A percentile compares a stretch with the other conserved stretches of the same genome.
Conservation (phyloP, 495 filamentous ascomycete species). For the Podospora appendiculata region DNA sequence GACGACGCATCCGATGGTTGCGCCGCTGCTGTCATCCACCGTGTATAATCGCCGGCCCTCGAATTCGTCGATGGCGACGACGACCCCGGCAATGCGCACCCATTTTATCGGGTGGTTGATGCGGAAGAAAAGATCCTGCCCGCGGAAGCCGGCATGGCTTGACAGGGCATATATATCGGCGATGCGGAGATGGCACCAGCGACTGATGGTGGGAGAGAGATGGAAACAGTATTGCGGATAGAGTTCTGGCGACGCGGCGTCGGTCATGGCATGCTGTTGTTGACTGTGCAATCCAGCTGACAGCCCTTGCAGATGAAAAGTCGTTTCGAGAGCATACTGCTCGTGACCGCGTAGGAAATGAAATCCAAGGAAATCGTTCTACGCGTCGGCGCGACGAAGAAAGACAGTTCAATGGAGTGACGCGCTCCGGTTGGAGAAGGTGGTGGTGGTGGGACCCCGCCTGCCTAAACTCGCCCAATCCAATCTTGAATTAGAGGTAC, state of each 20-base stretch:
- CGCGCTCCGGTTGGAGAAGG: no score
- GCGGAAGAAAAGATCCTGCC: constrained; percentile 70
- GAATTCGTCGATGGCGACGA: constrained; percentile 69
- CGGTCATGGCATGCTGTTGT: constrained; percentile 45
- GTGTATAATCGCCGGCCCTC: constrained; percentile 53
- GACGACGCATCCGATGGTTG: constrained; percentile 53
- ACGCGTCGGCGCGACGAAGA: neutral
- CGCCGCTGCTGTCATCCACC: constrained; percentile 82
- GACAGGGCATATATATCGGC: constrained; percentile 58
- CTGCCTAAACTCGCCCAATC: no score
- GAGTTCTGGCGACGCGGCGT: constrained; percentile 28
- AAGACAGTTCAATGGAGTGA: no score
- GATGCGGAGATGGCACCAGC: constrained; percentile 74
- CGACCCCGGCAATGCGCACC: constrained; percentile 66
- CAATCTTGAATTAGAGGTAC: no score
- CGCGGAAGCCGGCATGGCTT: constrained; percentile 56
- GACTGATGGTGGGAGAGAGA: constrained; percentile 72
- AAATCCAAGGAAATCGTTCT: neutral
- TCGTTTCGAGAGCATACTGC: neutral
- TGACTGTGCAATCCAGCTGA: constrained; percentile 1
- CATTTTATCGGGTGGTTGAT: constrained; percentile 86
- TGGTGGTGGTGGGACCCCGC: no score
- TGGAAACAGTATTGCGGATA: constrained; percentile 84
- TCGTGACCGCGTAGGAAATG: neutral
- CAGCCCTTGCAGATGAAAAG: neutral